Evolutionary conservation across 257 asterid species (phyloP).

Genomic region (Cinchona pubescens): DNA sequence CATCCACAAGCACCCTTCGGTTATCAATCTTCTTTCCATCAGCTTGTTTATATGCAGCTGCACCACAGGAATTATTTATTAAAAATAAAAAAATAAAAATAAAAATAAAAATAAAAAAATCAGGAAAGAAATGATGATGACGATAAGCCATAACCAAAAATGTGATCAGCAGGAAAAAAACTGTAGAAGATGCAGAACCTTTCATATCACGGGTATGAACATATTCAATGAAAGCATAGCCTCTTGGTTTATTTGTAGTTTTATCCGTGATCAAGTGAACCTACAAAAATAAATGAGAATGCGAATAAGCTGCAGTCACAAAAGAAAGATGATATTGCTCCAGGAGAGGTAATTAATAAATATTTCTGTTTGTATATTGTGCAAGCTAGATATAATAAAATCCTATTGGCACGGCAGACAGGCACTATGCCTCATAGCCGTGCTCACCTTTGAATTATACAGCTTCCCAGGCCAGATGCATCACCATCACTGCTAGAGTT

Average conservation of each 20-base stretch:
- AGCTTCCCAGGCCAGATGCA: conserved; percentile 89
- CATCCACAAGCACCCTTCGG: conserved; percentile 95
- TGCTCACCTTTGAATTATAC: conserved; percentile 94
- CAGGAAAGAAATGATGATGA: neutral
- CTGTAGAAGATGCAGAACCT: conserved; percentile 43
- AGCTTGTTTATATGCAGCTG: conserved; percentile 99
- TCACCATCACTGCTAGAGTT: conserved; percentile 93
- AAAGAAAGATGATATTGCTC: conserved; percentile 7
- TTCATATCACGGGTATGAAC: conserved; percentile 92
- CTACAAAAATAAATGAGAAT: conserved; percentile 46
- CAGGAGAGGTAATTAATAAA: conserved; percentile 14
- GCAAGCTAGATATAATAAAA: conserved; percentile 32
- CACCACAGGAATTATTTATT: conserved; percentile 11
- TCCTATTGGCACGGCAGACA: conserved; percentile 96
- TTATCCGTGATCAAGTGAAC: conserved; percentile 78
- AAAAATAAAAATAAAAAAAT: neutral
- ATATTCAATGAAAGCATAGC: conserved; percentile 91
- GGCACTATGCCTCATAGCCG: conserved; percentile 99
- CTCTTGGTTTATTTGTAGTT: conserved; percentile 79
- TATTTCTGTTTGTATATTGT: conserved; percentile 17
- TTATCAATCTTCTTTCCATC: conserved; percentile 97
- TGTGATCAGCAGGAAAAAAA: neutral
- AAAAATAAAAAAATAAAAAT: neutral
- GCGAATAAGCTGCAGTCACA: conserved; percentile 26
- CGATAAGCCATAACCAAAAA: no score